Evolutionary conservation across 371 early-diverging fungal species (phyloP).

Genomic region (Mucor lusitanicus): DNA sequence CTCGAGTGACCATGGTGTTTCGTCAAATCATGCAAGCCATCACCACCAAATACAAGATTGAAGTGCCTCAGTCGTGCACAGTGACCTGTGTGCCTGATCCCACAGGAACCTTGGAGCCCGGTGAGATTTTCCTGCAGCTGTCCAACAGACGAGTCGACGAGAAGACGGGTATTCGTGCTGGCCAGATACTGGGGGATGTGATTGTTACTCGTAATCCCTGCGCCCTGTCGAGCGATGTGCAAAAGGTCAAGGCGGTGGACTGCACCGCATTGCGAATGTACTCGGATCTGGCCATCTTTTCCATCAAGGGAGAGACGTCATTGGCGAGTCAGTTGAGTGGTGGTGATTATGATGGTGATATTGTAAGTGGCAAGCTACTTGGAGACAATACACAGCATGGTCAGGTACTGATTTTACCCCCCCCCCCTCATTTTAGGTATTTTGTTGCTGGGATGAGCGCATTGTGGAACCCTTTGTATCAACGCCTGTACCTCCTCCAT

Average conservation of each 20-base stretch:
- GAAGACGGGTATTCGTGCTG: conserved; percentile 37
- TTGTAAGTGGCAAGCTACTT: conserved; percentile 35
- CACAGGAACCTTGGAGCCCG: conserved; percentile 34
- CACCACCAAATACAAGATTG: conserved; percentile 41
- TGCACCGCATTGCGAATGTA: conserved; percentile 38
- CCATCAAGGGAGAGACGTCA: conserved; percentile 40
- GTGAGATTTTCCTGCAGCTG: conserved; percentile 45
- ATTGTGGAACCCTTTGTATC: conserved; percentile 36
- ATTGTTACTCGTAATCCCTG: conserved; percentile 52
- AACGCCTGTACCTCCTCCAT: conserved; percentile 19
- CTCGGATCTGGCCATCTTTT: conserved; percentile 46
- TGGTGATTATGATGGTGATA: conserved; percentile 60
- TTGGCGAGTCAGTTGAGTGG: conserved; percentile 49
- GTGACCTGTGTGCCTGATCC: conserved; percentile 55
- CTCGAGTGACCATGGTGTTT: conserved; percentile 37
- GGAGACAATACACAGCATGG: not conserved
- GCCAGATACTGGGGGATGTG: conserved; percentile 43
- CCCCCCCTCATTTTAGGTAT: no score
- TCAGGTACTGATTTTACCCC: not conserved
- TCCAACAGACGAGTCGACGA: conserved; percentile 39
- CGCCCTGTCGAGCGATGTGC: conserved; percentile 45
- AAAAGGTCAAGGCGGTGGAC: conserved; percentile 48
- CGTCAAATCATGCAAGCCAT: conserved; percentile 36
- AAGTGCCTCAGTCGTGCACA: conserved; percentile 46
- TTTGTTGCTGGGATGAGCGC: conserved; percentile 55